Conservation (phyloP, 164 flowering plant genomes). For the Santalum album region DNA sequence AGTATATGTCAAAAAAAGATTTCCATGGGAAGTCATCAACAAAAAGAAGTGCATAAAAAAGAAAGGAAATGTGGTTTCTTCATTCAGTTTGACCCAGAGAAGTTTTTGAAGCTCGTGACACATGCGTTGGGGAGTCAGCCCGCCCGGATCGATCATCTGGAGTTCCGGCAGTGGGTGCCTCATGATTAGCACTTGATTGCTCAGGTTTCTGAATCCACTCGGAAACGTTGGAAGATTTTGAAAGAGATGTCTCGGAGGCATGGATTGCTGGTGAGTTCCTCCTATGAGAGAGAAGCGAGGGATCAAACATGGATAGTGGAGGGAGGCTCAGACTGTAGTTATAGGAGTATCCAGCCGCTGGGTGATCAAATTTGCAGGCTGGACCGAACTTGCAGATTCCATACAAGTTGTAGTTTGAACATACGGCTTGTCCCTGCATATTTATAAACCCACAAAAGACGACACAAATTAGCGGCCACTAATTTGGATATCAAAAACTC, state of each 20-base stretch:
- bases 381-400: slow-evolving; percentile 73
- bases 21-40: slow-evolving; percentile 12
- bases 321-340: slow-evolving; percentile 30
- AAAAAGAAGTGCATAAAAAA: not conserved
- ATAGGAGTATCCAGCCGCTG: slow-evolving; percentile 29
- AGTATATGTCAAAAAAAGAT: slow-evolving; percentile 16
- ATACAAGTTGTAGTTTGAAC: slow-evolving; percentile 41
- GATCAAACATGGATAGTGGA: slow-evolving; percentile 24
- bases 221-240: slow-evolving; percentile 16
- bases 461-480: not conserved
- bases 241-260: slow-evolving; percentile 20
- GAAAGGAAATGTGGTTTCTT: slow-evolving; percentile 6
- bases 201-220: slow-evolving; percentile 20
- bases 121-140: slow-evolving; percentile 10
- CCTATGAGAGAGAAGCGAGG: slow-evolving; percentile 21
- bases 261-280: slow-evolving; percentile 18
- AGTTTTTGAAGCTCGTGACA: slow-evolving; percentile 13
- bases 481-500: no score
- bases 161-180: slow-evolving; percentile 8
- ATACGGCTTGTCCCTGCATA: slow-evolving; percentile 53
- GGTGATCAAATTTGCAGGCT: slow-evolving; percentile 70
- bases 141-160: slow-evolving; percentile 12
- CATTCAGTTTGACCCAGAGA: slow-evolving; percentile 15
- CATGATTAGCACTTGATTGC: slow-evolving; percentile 9
- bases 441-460: not conserved